These are phyloP conservation scores for Dispira parvispora DNA, from an alignment of 192 early-diverging fungal genomes.

Conservation along the genomic window DNA sequence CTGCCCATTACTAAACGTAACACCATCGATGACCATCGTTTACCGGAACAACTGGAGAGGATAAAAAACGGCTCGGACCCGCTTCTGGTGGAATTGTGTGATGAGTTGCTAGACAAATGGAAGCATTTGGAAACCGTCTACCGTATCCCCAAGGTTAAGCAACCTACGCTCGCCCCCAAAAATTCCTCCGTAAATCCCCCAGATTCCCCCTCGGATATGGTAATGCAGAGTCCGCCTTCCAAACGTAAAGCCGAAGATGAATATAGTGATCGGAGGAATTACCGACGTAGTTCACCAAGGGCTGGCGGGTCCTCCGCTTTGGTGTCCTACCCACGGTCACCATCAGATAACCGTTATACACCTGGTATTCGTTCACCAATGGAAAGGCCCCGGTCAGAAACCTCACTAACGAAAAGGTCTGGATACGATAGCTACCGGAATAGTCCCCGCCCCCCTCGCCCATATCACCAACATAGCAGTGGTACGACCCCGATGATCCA, in stretches of 20 bases:
- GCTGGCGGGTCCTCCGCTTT: not conserved
- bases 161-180: not conserved
- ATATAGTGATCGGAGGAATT: not conserved
- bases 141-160: conserved; percentile 34
- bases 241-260: conserved; percentile 8
- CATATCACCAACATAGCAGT: not conserved
- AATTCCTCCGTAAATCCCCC: not conserved
- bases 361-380: not conserved
- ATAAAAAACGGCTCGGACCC: conserved; percentile 24
- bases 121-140: conserved; percentile 30
- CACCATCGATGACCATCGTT: conserved; percentile 53
- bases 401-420: not conserved
- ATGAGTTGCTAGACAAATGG: conserved; percentile 32
- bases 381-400: not conserved
- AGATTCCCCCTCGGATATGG: not conserved
- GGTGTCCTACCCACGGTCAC: not conserved
- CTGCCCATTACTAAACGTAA: conserved; percentile 71
- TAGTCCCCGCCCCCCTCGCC: not conserved
- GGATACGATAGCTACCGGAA: conserved; percentile 3
- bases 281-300: not conserved
- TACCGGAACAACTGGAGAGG: conserved; percentile 46
- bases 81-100: conserved; percentile 23
- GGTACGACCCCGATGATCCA: not conserved
- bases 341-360: not conserved
- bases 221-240: not conserved